Base-by-base conservation (phyloP, 192 early-diverging fungal genomes). In the Pilaira anomala region DNA sequence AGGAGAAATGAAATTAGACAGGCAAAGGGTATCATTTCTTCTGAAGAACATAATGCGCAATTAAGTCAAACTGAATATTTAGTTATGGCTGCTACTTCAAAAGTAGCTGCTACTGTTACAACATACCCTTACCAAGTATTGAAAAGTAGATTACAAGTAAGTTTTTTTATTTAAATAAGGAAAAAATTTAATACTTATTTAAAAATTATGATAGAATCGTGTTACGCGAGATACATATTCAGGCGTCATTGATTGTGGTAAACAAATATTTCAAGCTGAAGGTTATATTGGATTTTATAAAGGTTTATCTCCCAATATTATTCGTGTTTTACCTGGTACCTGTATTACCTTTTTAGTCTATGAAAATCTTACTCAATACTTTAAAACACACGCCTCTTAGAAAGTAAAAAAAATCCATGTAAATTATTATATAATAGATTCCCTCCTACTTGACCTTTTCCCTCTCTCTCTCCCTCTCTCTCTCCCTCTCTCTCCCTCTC, bases 321-420 rank as follows among this genome's bases (percentile, higher is more conserved):
- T 96, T 9, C 84, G 95, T 11, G 93, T 98, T 0, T 73, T 97
- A 28, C 97, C 97, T 2, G 93, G 96, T 6, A 96, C 95, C 7
- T 87, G 90, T 53, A 85, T 97, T 21, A 98, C 97, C 2, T 98
- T 98, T 84, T 82, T 91, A n/a, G 92, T 95, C 0, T 98, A 98
- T 68, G 96, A 97, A 63, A 88, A 82, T 36, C 74, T 90, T 48
- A 77, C 78, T 11, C 77, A 75, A 3, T 84, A 54, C 18, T 69
- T 69, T 39, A 69, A 69, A 54, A 55, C 33, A 21, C 67, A 69
- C 28, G 60, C 67, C 3, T 45, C 60, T n/a, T 69, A 61, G 29
- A n/a, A n/a, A n/a, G n/a, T n/a, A n/a, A n/a, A 62, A 33, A 33
- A 33, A 36, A 9, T 9, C 6, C 1, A 36, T 36, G 33, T 36